These are phyloP conservation scores for Rhodomyrtus psidioides DNA, from an alignment of 441 rosid species.

Conservation along the genomic window DNA sequence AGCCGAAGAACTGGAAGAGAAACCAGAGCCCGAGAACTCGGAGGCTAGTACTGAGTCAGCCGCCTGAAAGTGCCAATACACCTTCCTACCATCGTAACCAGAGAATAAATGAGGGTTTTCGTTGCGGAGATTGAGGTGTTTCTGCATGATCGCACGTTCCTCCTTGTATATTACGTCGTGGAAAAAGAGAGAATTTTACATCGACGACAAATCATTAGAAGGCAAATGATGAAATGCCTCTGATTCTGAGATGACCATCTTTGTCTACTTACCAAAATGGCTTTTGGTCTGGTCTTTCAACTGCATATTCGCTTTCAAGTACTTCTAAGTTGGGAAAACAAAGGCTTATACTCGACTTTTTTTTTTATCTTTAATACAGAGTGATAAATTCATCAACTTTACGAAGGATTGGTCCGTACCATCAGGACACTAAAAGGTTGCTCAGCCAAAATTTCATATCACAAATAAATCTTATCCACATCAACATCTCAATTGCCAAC, in stretches of 20 bases:
- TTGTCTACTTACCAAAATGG: background rate
- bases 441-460: background rate
- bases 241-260: background rate
- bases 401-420: background rate
- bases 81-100: background rate
- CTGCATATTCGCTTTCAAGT: no score
- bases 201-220: background rate
- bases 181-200: background rate
- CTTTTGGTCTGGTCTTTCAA: background rate
- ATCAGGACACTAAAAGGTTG: background rate
- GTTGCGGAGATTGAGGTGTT: background rate
- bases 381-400: background rate
- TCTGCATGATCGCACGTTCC: background rate
- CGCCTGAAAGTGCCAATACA: background rate
- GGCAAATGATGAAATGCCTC: background rate
- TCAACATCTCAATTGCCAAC: background rate
- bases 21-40: slow-evolving; percentile 13
- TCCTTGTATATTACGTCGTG: background rate
- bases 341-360: no score
- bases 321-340: no score
- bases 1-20: slow-evolving; percentile 20
- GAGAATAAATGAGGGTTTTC: background rate
- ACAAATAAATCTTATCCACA: background rate
- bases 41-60: slow-evolving; percentile 2
- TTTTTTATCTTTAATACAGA: no score